Evolutionary conservation across 78 protist species (phyloP).

Genomic region (Polysphondylium violaceum): DNA sequence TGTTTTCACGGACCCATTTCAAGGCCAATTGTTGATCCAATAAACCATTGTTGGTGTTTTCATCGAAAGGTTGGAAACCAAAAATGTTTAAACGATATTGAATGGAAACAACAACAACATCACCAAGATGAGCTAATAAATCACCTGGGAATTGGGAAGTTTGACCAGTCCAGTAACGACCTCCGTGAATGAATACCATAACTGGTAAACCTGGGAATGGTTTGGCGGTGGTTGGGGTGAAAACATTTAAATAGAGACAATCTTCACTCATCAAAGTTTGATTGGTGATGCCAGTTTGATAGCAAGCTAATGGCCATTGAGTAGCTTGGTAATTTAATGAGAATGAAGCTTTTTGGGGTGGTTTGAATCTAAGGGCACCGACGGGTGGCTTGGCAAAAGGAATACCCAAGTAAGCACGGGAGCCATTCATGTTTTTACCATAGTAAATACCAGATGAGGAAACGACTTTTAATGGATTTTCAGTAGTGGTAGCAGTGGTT

Average conservation of each 20-base stretch:
- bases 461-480: slow-evolving; percentile 8
- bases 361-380: slow-evolving; percentile 79
- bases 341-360: slow-evolving; percentile 27
- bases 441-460: neutral
- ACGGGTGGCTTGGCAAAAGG: slow-evolving; percentile 86
- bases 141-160: slow-evolving; percentile 7
- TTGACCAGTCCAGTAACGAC: slow-evolving; percentile 74
- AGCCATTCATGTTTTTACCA: neutral
- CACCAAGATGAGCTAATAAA: slow-evolving; percentile 16
- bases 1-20: slow-evolving; percentile 84
- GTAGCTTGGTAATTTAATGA: slow-evolving; percentile 3
- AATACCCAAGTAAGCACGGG: slow-evolving; percentile 82
- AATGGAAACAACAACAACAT: slow-evolving; percentile 76
- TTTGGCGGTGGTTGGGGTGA: slow-evolving; percentile 36
- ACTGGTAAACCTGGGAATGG: slow-evolving; percentile 59
- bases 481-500: too few species aligned
- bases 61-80: slow-evolving; percentile 82
- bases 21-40: slow-evolving; percentile 88
- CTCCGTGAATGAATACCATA: slow-evolving; percentile 64
- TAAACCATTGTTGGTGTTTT: slow-evolving; percentile 84
- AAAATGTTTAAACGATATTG: slow-evolving; percentile 85
- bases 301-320: slow-evolving; percentile 25
- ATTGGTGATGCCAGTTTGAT: slow-evolving; percentile 35
- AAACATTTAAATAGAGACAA: slow-evolving; percentile 83
- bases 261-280: slow-evolving; percentile 48